These are phyloP conservation scores for Diplodia sapinea DNA, from an alignment of 2,329 filamentous ascomycete genomes.

Conservation along the genomic window DNA sequence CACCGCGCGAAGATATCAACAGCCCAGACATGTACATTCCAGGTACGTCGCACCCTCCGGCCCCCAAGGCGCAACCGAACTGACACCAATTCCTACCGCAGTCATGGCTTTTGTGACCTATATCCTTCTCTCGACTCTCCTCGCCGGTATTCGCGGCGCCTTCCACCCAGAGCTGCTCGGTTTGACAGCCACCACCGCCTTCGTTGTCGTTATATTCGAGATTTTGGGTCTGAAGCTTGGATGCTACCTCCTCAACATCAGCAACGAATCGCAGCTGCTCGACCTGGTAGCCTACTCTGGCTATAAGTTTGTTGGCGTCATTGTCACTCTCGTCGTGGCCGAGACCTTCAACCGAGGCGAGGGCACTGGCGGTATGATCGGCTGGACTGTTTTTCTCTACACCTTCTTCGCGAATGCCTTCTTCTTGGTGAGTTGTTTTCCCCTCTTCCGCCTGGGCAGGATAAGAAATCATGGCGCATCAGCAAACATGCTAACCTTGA, in stretches of 20 bases:
- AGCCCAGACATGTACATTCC: constrained; percentile 99
- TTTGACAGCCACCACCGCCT: constrained; percentile 81
- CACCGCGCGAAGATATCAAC: constrained; percentile 93
- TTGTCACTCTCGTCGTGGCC: constrained; percentile 80
- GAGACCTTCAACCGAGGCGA: constrained; percentile 78
- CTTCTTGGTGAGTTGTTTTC: constrained; percentile 72
- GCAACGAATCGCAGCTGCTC: constrained; percentile 88
- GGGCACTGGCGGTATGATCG: constrained; percentile 84
- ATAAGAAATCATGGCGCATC: not conserved
- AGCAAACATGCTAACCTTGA: constrained; percentile 12
- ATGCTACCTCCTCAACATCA: constrained; percentile 92
- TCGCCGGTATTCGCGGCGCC: constrained; percentile 86
- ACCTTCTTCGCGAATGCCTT: constrained; percentile 94
- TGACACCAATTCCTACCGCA: constrained; percentile 21
- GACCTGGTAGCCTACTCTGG: constrained; percentile 96
- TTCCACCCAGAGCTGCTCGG: constrained; percentile 95
- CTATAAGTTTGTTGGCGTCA: constrained; percentile 98
- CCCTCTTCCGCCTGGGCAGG: not conserved
- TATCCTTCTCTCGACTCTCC: constrained; percentile 87
- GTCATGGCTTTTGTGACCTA: constrained; percentile 98
- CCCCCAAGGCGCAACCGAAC: not conserved
- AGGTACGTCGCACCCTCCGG: constrained; percentile 33
- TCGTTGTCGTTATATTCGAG: constrained; percentile 83
- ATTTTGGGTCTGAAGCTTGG: constrained; percentile 90
- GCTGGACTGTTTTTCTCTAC: constrained; percentile 88